A percentile compares a stretch with the other conserved stretches of the same genome.
Conservation (phyloP, 441 rosid species). For the Populus hybrid region DNA sequence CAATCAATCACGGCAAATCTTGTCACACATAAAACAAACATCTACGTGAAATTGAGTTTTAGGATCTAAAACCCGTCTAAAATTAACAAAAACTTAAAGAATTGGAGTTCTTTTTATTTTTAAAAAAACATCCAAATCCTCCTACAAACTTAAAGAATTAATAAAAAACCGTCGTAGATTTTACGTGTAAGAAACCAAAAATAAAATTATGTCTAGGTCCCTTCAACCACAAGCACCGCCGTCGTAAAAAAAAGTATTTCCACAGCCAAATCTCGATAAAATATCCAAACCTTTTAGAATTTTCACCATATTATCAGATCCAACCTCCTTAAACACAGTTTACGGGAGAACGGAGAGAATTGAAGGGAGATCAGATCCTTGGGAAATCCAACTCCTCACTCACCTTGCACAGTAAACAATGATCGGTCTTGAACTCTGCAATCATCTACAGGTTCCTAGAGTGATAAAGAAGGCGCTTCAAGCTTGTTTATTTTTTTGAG, state of each 20-base stretch:
- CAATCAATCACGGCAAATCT: background rate
- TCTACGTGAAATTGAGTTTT: conserved; percentile 1
- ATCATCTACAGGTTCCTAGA: background rate
- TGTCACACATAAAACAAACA: conserved; percentile 2
- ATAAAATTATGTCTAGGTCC: background rate
- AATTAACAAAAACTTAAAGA: background rate
- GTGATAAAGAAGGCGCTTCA: too few species aligned
- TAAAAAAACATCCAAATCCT: background rate
- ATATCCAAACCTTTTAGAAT: background rate
- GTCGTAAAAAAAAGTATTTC: background rate
- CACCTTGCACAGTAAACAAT: background rate
- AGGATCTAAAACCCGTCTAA: conserved; percentile 1
- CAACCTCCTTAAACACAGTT: conserved; percentile 9
- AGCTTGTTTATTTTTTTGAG: background rate
- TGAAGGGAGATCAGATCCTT: background rate
- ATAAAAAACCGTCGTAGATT: conserved; percentile 1
- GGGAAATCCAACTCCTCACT: background rate
- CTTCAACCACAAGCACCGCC: conserved; percentile 12
- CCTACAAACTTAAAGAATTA: background rate
- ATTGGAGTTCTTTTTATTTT: background rate
- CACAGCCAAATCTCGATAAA: conserved; percentile 4
- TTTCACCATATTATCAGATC: background rate
- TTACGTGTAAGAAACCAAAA: too few species aligned
- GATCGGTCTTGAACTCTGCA: background rate
- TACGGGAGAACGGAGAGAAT: background rate